These are phyloP conservation scores for Aegle marmelos DNA, from an alignment of 345 rosid species.

Conservation along the genomic window DNA sequence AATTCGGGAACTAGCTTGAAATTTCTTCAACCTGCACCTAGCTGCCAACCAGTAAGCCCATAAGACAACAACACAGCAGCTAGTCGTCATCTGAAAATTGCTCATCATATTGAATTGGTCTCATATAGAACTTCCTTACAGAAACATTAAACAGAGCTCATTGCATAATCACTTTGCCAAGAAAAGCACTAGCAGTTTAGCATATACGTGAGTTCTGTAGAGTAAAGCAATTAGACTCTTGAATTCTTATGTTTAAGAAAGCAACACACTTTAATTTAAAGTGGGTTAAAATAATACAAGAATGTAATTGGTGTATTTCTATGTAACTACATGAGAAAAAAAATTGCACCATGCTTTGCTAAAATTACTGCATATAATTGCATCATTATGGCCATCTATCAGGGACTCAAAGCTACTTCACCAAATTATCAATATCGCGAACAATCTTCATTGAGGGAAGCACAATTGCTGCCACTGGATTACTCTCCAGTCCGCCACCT, in stretches of 20 bases:
- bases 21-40: too few species aligned
- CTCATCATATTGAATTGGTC: neutral
- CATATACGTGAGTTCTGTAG: neutral
- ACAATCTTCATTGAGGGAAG: constrained; percentile 70
- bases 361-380: neutral
- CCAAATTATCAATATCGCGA: constrained; percentile 48
- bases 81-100: too few species aligned
- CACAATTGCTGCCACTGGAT: constrained; percentile 74
- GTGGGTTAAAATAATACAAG: neutral
- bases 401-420: constrained; percentile 13
- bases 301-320: neutral
- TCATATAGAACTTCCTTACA: neutral
- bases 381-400: neutral
- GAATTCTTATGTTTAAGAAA: neutral
- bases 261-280: neutral
- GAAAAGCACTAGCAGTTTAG: neutral
- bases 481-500: constrained; percentile 66
- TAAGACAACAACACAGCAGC: neutral
- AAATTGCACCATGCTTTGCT: neutral
- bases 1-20: too few species aligned
- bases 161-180: neutral
- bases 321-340: neutral
- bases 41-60: neutral
- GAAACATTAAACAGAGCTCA: neutral
- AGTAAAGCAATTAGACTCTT: neutral